A percentile compares a stretch with the other conserved stretches of the same genome.
Evolutionary conservation across 345 rosid genomes (phyloP).

Genomic region (Melaleuca alternifolia): DNA sequence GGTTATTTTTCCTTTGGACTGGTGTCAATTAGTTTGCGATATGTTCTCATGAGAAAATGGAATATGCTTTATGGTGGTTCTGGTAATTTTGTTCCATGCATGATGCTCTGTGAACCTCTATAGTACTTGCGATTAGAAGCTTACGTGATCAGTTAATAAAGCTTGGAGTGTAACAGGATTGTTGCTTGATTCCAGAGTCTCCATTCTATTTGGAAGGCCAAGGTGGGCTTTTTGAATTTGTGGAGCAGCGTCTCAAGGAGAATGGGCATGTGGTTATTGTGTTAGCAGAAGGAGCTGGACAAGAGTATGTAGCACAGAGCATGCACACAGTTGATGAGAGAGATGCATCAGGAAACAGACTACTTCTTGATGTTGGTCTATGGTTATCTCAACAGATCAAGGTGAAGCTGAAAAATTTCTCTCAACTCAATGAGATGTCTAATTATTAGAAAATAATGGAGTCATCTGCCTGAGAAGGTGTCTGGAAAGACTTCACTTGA

Average conservation of each 20-base stretch:
- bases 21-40: neutral
- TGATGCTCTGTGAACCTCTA: neutral
- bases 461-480: neutral
- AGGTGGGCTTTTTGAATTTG: constrained; percentile 82
- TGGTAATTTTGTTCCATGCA: neutral
- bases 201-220: constrained; percentile 86
- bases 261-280: constrained; percentile 80
- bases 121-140: neutral
- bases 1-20: neutral
- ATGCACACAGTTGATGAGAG: constrained; percentile 32
- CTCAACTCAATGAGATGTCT: neutral
- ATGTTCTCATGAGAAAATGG: neutral
- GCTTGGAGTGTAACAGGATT: constrained; percentile 58
- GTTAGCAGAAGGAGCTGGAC: constrained; percentile 96
- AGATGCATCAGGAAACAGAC: constrained; percentile 88
- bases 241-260: constrained; percentile 68
- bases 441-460: neutral
- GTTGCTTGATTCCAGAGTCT: constrained; percentile 97
- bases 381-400: constrained; percentile 87
- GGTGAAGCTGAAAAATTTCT: constrained; percentile 22
- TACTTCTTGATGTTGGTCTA: constrained; percentile 82
- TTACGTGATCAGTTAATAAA: neutral
- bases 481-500: neutral
- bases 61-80: neutral
- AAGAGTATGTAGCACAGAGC: constrained; percentile 62